phyloP scores from a whole-genome alignment of 176 grass and related monocot species.

The Aegilops longissima region DNA sequence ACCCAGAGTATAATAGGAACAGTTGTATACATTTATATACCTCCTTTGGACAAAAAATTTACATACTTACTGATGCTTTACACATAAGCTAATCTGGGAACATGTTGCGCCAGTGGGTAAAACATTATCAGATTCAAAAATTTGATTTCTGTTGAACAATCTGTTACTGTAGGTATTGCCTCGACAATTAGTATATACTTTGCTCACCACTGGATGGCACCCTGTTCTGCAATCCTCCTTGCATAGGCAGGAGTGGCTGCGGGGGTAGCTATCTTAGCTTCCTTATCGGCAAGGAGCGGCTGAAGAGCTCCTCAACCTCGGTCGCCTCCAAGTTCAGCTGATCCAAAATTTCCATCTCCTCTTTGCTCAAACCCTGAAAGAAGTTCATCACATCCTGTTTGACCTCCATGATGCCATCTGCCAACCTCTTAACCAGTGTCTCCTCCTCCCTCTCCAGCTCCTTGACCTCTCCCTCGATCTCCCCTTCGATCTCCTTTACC shows the following conservation, averaged over 20 bases:
- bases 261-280: slow-evolving; percentile 63
- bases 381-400: slow-evolving; percentile 68
- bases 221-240: slow-evolving; percentile 10
- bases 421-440: slow-evolving; percentile 58
- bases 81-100: slow-evolving; percentile 14
- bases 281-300: slow-evolving; percentile 72
- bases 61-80: slow-evolving; percentile 23
- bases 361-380: slow-evolving; percentile 70
- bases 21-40: neutral
- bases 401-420: slow-evolving; percentile 65
- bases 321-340: slow-evolving; percentile 82
- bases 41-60: neutral
- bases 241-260: slow-evolving; percentile 7
- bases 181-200: slow-evolving; percentile 24
- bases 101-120: neutral
- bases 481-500: slow-evolving; percentile 71
- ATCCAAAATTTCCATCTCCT: slow-evolving; percentile 92
- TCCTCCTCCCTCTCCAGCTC: slow-evolving; percentile 75
- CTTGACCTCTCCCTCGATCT: slow-evolving; percentile 69
- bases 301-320: slow-evolving; percentile 78
- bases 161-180: slow-evolving; percentile 28
- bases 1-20: neutral
- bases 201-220: neutral
- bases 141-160: slow-evolving; percentile 27
- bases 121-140: slow-evolving; percentile 19